phyloP scores from a whole-genome alignment of 2,329 filamentous ascomycete species.

The Pyrenophora teres region DNA sequence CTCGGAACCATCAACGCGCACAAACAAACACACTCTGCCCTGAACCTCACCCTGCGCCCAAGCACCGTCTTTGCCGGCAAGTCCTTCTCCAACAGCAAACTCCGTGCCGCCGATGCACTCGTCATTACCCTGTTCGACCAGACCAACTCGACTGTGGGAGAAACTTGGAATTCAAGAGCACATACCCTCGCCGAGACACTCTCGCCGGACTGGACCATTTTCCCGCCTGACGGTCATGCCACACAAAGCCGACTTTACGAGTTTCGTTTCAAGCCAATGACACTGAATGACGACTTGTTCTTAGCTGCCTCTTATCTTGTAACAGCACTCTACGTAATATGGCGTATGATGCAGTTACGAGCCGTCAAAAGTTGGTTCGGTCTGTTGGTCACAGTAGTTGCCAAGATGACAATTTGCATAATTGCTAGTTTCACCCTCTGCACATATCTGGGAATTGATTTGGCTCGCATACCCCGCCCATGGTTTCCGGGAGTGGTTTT shows the following conservation, averaged over 20 bases:
- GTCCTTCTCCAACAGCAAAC: slow-evolving; percentile 67
- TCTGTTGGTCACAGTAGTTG: slow-evolving; percentile 70
- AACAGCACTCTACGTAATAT: slow-evolving; percentile 67
- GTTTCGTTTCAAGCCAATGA: slow-evolving; percentile 78
- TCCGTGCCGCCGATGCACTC: slow-evolving; percentile 75
- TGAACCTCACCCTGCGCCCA: slow-evolving; percentile 75
- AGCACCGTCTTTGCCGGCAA: slow-evolving; percentile 86
- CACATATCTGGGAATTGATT: slow-evolving; percentile 73
- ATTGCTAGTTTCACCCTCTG: slow-evolving; percentile 81
- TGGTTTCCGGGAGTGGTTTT: slow-evolving; percentile 79
- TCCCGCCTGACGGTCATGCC: slow-evolving; percentile 62
- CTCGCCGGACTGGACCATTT: slow-evolving; percentile 65
- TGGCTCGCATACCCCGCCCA: slow-evolving; percentile 74
- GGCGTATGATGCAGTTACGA: slow-evolving; percentile 69
- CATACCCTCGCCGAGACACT: slow-evolving; percentile 57
- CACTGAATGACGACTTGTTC: slow-evolving; percentile 65
- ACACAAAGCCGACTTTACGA: slow-evolving; percentile 69
- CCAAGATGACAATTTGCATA: slow-evolving; percentile 73
- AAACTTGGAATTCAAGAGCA: slow-evolving; percentile 67
- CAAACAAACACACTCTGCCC: slow-evolving; percentile 65
- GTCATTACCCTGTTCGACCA: slow-evolving; percentile 77
- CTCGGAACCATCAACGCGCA: slow-evolving; percentile 70
- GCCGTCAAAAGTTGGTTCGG: slow-evolving; percentile 78
- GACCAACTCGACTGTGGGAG: slow-evolving; percentile 66
- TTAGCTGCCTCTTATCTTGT: slow-evolving; percentile 69